These are phyloP conservation scores for Brassica juncea DNA, from an alignment of 345 rosid species.

Conservation along the genomic window DNA sequence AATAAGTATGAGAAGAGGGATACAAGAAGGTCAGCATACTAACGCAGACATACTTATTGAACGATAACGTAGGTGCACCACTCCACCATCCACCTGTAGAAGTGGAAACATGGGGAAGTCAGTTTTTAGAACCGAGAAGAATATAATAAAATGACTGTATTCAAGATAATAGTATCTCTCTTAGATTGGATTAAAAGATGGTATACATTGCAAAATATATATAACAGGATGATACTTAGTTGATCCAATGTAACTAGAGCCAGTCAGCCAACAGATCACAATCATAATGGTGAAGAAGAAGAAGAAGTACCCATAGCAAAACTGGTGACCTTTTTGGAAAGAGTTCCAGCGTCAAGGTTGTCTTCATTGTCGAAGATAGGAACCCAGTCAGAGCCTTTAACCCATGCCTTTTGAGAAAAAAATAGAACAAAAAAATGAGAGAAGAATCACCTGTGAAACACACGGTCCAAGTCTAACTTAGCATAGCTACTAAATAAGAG, in stretches of 20 bases:
- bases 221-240: neutral
- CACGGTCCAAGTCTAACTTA: neutral
- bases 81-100: conserved; percentile 98
- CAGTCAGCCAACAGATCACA: conserved; percentile 7
- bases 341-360: conserved; percentile 59
- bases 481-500: neutral
- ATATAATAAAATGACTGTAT: neutral
- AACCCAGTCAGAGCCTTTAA: conserved; percentile 84
- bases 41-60: conserved; percentile 52
- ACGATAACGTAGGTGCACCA: conserved; percentile 70
- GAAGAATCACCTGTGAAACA: neutral
- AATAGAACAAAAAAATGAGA: neutral
- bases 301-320: conserved; percentile 73
- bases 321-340: conserved; percentile 64
- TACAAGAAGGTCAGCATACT: conserved; percentile 12
- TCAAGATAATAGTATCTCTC: conserved; percentile 4
- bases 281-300: conserved; percentile 2
- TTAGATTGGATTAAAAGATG: neutral
- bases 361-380: conserved; percentile 74
- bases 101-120: conserved; percentile 22
- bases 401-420: conserved; percentile 66
- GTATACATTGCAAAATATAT: neutral
- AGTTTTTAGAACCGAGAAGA: neutral
- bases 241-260: conserved; percentile 7
- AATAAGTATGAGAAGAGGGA: conserved; percentile 15